These are phyloP conservation scores for Chlorokybus atmophyticus DNA, from an alignment of 139 green algal genomes.

Conservation along the genomic window DNA sequence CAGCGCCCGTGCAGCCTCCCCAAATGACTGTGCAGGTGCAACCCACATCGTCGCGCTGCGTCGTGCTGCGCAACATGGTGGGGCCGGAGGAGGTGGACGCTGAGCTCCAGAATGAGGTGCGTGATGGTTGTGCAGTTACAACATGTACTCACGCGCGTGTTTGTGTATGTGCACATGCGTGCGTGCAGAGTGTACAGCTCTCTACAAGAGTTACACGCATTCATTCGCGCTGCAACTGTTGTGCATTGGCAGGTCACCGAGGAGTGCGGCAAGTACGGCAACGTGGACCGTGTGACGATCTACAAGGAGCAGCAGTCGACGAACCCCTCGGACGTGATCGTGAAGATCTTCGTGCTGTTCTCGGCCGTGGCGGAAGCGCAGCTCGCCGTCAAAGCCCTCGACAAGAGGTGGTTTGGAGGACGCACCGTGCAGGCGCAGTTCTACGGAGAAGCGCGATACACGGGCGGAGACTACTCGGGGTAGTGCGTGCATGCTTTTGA, in stretches of 20 bases:
- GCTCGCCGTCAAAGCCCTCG: not conserved
- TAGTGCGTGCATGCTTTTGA: not conserved
- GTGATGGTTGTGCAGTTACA: not conserved
- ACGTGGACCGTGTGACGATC: constrained; percentile 19
- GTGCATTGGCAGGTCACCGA: constrained; percentile 23
- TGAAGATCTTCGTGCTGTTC: constrained; percentile 9
- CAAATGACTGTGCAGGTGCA: too few relatives aligned
- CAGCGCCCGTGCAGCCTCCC: too few relatives aligned
- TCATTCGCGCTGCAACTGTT: too few relatives aligned
- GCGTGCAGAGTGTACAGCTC: too few relatives aligned
- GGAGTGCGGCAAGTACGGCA: constrained; percentile 22
- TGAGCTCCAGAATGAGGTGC: constrained; percentile 67
- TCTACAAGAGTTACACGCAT: too few relatives aligned
- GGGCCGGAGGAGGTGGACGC: constrained; percentile 76
- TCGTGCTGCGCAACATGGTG: constrained; percentile 57
- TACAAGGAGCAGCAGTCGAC: too few relatives aligned
- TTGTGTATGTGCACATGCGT: not conserved
- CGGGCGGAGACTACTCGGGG: not conserved
- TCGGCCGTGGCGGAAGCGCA: not conserved
- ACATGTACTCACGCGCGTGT: not conserved
- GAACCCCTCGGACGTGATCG: not conserved
- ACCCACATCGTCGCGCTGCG: constrained; percentile 8
- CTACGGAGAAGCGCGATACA: constrained; percentile 5
- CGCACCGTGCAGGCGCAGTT: not conserved
- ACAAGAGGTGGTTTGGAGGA: constrained; percentile 7